Base-by-base conservation (phyloP, 352 stramenopile species). In the Phytopythium litorale region DNA sequence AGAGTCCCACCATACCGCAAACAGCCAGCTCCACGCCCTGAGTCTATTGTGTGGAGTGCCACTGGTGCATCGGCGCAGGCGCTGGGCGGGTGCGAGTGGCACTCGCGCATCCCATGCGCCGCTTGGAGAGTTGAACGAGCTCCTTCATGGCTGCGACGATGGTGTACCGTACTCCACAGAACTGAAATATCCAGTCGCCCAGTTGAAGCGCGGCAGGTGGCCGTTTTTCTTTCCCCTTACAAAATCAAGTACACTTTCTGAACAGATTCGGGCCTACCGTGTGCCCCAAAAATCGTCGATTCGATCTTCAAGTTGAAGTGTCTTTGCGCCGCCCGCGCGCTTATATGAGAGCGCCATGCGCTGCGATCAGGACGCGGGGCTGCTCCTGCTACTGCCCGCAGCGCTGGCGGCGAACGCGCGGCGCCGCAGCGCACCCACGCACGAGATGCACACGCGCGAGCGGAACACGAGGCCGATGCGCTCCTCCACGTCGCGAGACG, bases 401-500 rank as follows among this genome's bases (percentile, higher is more conserved):
- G n/a, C n/a, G n/a, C 37, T 54, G 18, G 28, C 21, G 38, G 35
- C 50, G 46, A 66, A 66, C 21, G 53, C 45, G 42, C 51, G 52
- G 25, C 19, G 30, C 7, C 53, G 61, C 16, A 62, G 35, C 7
- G 42, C n/a, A 19, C 45, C 23, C n/a, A 66, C 33, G 45, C 54
- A 66, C 25, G 42, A 15, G 18, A 52, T 25, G 25, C 61, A 66
- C 35, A 62, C 61, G 43, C 30, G 52, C 21, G 58, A 33, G 4
- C 42, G 52, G 32, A 52, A 52, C 8, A 66, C 23, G 25, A 66
- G 52, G 12, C 60, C 60, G 52, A 66, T 66, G 32, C 60, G 60
- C 25, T 56, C 43, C 18, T 66, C 61, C 1, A 45, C 58, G 16
- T 62, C 61, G 16, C 58, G 33, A 8, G 23, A 43, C 12, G 43